phyloP scores from a whole-genome alignment of 1,139 yeast species.

The Groenewaldozyma auringiensis region DNA sequence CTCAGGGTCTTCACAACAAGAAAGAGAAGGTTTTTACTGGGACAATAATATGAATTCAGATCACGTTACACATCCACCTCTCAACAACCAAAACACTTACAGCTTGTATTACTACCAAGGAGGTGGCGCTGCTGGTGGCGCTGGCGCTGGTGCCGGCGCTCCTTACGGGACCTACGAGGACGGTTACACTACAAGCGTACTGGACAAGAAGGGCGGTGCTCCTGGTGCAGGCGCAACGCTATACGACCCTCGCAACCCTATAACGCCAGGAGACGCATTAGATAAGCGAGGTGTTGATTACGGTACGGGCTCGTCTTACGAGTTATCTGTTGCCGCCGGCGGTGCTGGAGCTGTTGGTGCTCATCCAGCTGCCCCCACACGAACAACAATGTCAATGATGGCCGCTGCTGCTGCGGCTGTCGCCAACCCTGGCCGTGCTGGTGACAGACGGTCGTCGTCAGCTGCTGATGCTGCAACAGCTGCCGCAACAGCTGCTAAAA shows the following conservation, averaged over 20 bases:
- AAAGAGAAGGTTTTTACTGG: slow-evolving; percentile 15
- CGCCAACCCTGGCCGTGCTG: background rate
- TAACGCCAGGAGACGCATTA: background rate
- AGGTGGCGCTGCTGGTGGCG: background rate
- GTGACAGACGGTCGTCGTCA: background rate
- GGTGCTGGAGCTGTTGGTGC: too few species aligned
- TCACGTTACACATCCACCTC: slow-evolving; percentile 15
- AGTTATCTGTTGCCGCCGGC: too few species aligned
- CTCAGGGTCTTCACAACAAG: background rate
- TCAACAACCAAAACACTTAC: background rate
- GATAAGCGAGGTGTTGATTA: background rate
- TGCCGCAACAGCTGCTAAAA: slow-evolving; percentile 1
- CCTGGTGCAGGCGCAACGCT: background rate
- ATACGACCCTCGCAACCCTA: background rate
- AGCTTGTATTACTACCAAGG: background rate
- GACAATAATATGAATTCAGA: slow-evolving; percentile 21
- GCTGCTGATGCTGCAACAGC: slow-evolving; percentile 1
- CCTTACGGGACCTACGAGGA: background rate
- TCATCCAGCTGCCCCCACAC: background rate
- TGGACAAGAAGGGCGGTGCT: background rate
- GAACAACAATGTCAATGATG: background rate
- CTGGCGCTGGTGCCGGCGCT: background rate
- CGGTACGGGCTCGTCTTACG: background rate
- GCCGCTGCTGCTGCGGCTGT: background rate
- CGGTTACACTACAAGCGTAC: background rate